A percentile compares a stretch with the other conserved stretches of the same genome.
Evolutionary conservation across 2,329 filamentous ascomycete genomes (phyloP).

Genomic region (Byssothecium circinans): DNA sequence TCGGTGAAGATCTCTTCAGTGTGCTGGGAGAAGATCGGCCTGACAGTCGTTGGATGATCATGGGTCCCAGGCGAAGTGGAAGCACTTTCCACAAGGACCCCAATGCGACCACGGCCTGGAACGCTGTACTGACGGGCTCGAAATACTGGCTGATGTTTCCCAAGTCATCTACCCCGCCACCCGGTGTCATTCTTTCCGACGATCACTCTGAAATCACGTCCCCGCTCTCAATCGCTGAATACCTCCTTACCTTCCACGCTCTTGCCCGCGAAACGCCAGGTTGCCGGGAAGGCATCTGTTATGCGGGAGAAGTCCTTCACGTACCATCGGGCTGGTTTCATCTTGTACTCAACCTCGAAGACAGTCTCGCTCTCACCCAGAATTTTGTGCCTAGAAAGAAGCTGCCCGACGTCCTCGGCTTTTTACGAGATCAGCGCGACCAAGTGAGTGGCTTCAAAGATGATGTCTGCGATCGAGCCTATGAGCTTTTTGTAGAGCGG

Average conservation of each 20-base stretch:
- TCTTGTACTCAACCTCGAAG: conserved; percentile 85
- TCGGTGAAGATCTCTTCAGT: conserved; percentile 83
- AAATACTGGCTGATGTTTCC: conserved; percentile 99
- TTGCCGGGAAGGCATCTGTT: conserved; percentile 84
- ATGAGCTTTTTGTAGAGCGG: conserved; percentile 71
- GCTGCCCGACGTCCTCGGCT: conserved; percentile 73
- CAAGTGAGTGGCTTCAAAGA: conserved; percentile 85
- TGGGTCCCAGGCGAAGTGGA: conserved; percentile 83
- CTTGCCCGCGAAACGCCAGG: conserved; percentile 75
- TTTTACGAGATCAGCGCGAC: conserved; percentile 77
- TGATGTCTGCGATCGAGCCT: conserved; percentile 68
- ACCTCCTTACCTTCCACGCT: conserved; percentile 85
- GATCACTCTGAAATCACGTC: conserved; percentile 93
- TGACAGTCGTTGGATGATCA: conserved; percentile 88
- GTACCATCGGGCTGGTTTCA: conserved; percentile 98
- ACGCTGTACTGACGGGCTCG: conserved; percentile 82
- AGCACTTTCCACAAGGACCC: conserved; percentile 92
- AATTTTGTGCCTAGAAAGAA: conserved; percentile 86
- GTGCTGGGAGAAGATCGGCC: conserved; percentile 77
- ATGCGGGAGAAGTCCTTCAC: conserved; percentile 82
- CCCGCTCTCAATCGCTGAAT: conserved; percentile 94
- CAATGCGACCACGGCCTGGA: conserved; percentile 82
- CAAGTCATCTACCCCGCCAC: conserved; percentile 68
- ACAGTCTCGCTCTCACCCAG: conserved; percentile 86
- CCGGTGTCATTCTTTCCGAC: conserved; percentile 84